Conservation (phyloP, 257 asterid genomes). For the Capsicum rhomboideum region DNA sequence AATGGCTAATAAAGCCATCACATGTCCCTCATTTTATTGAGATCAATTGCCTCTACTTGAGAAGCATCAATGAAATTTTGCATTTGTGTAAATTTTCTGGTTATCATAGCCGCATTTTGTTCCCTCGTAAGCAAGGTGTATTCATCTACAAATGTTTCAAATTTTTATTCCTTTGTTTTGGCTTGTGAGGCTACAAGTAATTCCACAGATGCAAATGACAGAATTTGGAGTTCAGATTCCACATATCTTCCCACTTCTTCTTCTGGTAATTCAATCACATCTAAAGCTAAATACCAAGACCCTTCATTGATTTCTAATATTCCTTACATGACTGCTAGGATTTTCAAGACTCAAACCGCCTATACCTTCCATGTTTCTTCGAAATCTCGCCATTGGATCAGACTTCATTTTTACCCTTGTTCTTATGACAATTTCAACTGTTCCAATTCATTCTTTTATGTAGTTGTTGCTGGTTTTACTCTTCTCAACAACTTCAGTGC, state of each 20-base stretch:
- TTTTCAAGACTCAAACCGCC: slow-evolving; percentile 36
- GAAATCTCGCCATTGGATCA: slow-evolving; percentile 39
- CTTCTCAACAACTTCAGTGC: slow-evolving; percentile 66
- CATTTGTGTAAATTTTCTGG: not conserved
- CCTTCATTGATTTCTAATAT: slow-evolving; percentile 56
- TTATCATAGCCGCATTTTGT: not conserved
- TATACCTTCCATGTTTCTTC: slow-evolving; percentile 38
- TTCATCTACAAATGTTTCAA: not conserved
- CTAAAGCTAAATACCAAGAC: slow-evolving; percentile 46
- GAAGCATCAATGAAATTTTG: not conserved
- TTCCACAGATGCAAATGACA: slow-evolving; percentile 31
- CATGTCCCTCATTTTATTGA: not conserved
- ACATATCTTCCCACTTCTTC: slow-evolving; percentile 21
- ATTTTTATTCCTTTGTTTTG: slow-evolving; percentile 31
- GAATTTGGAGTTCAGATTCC: slow-evolving; percentile 49
- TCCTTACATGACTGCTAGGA: slow-evolving; percentile 69
- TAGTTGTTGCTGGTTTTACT: slow-evolving; percentile 26
- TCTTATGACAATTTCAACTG: slow-evolving; percentile 23
- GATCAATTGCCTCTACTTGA: not conserved
- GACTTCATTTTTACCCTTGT: slow-evolving; percentile 75
- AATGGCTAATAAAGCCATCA: not conserved
- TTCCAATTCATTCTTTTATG: slow-evolving; percentile 36
- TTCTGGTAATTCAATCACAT: slow-evolving; percentile 18
- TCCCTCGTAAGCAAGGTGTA: not conserved
- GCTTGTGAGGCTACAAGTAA: slow-evolving; percentile 48